phyloP scores from a whole-genome alignment of 768 basidiomycete genomes.

The Trametes punicea region DNA sequence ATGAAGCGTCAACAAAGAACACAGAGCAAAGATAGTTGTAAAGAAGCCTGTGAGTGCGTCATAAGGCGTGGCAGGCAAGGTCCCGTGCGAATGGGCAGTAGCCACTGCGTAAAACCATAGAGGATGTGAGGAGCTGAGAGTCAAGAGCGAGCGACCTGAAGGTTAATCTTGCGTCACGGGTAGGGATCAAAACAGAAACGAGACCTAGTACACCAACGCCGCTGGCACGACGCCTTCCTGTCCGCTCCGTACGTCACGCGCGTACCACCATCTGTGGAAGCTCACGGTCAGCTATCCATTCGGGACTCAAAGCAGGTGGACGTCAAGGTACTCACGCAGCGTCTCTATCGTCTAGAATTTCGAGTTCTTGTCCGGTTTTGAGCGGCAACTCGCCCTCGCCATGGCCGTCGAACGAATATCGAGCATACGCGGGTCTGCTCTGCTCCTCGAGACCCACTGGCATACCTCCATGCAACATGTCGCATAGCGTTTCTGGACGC shows the following conservation, averaged over 20 bases:
- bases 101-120: background rate
- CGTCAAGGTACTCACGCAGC: constrained; percentile 53
- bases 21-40: background rate
- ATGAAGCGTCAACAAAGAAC: background rate
- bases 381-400: constrained; percentile 78
- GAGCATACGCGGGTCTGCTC: constrained; percentile 72
- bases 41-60: constrained; percentile 13
- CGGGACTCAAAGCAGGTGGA: background rate
- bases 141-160: constrained; percentile 34
- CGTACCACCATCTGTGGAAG: constrained; percentile 85
- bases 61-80: background rate
- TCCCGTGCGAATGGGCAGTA: background rate
- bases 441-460: constrained; percentile 61
- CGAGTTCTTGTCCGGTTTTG: constrained; percentile 65
- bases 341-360: constrained; percentile 78
- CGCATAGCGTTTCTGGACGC: constrained; percentile 79
- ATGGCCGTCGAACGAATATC: constrained; percentile 77
- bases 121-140: background rate
- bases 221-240: constrained; percentile 90
- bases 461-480: constrained; percentile 61
- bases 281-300: constrained; percentile 19
- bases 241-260: constrained; percentile 73
- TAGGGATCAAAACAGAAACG: constrained; percentile 29
- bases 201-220: constrained; percentile 76
- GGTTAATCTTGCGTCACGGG: constrained; percentile 39